phyloP scores from a whole-genome alignment of 192 early-diverging fungal species.

The Rhizoclosmatium sp. region DNA sequence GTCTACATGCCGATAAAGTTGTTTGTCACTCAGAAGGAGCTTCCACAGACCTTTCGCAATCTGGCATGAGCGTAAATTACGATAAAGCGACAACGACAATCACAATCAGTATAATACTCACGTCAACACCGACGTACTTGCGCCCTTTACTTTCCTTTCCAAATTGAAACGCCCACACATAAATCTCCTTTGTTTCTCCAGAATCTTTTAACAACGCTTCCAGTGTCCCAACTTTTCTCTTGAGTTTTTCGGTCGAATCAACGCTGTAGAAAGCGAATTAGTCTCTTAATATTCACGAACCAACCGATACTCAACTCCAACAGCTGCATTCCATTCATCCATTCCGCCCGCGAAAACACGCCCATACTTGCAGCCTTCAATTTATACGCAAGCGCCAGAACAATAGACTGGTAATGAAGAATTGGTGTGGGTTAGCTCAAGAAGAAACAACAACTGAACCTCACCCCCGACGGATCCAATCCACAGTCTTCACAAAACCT shows the following conservation, averaged over 20 bases:
- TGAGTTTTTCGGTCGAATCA: conserved; percentile 30
- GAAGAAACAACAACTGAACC: neutral
- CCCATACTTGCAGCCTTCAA: conserved; percentile 31
- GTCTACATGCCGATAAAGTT: conserved; percentile 27
- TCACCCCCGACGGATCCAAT: neutral
- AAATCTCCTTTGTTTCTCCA: conserved; percentile 28
- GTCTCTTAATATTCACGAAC: neutral
- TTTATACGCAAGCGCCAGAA: conserved; percentile 30
- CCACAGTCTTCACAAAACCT: conserved; percentile 25
- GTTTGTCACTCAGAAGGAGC: conserved; percentile 18
- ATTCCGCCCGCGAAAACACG: conserved; percentile 30
- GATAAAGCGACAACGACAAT: neutral
- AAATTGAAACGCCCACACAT: conserved; percentile 42
- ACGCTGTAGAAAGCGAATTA: conserved; percentile 9
- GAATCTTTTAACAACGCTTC: conserved; percentile 1
- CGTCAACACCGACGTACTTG: conserved; percentile 34
- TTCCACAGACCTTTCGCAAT: conserved; percentile 39
- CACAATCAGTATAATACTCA: neutral
- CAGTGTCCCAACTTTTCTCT: conserved; percentile 2
- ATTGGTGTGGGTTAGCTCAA: neutral
- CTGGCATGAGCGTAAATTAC: neutral
- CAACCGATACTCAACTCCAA: conserved; percentile 1
- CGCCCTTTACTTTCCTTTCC: conserved; percentile 22
- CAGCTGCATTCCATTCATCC: conserved; percentile 36
- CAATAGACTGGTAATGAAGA: neutral